These are phyloP conservation scores for Spirogloea muscicola DNA, from an alignment of 139 green algal genomes.

Conservation along the genomic window DNA sequence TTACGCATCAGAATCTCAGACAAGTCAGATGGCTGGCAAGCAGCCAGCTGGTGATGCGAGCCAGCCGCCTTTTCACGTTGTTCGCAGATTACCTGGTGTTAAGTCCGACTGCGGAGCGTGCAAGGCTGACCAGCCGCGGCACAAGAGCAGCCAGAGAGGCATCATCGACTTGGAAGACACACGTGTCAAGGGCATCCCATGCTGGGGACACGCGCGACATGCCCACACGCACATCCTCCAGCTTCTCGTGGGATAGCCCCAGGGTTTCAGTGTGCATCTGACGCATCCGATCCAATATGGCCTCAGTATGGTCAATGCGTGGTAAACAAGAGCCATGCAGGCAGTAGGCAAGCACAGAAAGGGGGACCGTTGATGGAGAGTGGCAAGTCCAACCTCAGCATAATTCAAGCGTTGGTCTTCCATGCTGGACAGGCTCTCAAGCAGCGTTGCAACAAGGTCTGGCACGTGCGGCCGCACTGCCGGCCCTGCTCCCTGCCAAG, in stretches of 20 bases:
- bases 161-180: conserved; percentile 52
- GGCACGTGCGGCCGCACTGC: conserved; percentile 39
- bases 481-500: conserved; percentile 15
- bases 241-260: conserved; percentile 51
- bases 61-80: no score
- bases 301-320: no score
- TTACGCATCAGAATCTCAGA: neutral
- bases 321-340: no score
- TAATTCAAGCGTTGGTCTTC: conserved; percentile 77
- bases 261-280: conserved; percentile 10
- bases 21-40: neutral
- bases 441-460: conserved; percentile 67
- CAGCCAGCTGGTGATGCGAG: conserved; percentile 61
- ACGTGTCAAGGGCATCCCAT: conserved; percentile 67
- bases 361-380: no score
- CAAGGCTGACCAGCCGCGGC: conserved; percentile 33
- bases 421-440: conserved; percentile 78
- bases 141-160: conserved; percentile 54
- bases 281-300: no score
- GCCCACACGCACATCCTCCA: conserved; percentile 61
- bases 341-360: no score
- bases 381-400: no score
- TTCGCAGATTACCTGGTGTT: conserved; percentile 58
- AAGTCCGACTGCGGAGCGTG: conserved; percentile 44
- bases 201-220: conserved; percentile 54